These are phyloP conservation scores for Kazachstania africana DNA, from an alignment of 805 yeast species.

Conservation along the genomic window DNA sequence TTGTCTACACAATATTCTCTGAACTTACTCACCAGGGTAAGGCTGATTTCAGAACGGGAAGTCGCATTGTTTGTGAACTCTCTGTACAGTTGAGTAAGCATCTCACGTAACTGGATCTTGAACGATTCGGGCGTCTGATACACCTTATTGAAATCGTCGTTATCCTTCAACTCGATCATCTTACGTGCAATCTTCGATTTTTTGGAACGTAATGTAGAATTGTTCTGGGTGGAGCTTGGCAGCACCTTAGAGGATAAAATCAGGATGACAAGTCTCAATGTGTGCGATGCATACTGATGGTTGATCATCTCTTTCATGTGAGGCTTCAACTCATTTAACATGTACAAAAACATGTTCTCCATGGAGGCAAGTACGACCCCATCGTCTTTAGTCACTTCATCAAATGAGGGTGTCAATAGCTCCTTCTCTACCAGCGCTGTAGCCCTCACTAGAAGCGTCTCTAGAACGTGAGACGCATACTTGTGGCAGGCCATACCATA, in stretches of 20 bases:
- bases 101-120: slow-evolving; percentile 43
- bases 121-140: slow-evolving; percentile 65
- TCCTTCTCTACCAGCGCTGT: slow-evolving; percentile 72
- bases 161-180: slow-evolving; percentile 80
- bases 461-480: slow-evolving; percentile 88
- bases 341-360: slow-evolving; percentile 53
- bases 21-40: slow-evolving; percentile 34
- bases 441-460: slow-evolving; percentile 64
- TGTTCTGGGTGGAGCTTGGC: slow-evolving; percentile 58
- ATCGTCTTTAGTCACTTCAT: slow-evolving; percentile 23
- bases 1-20: slow-evolving; percentile 71
- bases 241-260: slow-evolving; percentile 67
- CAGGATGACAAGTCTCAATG: slow-evolving; percentile 58
- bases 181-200: slow-evolving; percentile 82
- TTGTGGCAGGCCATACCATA: slow-evolving; percentile 73
- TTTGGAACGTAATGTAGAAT: slow-evolving; percentile 70
- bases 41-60: slow-evolving; percentile 21
- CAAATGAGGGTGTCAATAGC: slow-evolving; percentile 35
- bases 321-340: slow-evolving; percentile 58
- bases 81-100: slow-evolving; percentile 32
- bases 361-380: slow-evolving; percentile 38
- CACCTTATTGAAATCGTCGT: slow-evolving; percentile 52
- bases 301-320: slow-evolving; percentile 44
- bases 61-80: slow-evolving; percentile 19
- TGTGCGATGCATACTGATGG: slow-evolving; percentile 85